Percentiles rank a stretch among this genome's conserved stretches.
These are phyloP conservation scores for Kwoniella dejecticola DNA, from an alignment of 768 basidiomycete species.

Conservation along the genomic window DNA sequence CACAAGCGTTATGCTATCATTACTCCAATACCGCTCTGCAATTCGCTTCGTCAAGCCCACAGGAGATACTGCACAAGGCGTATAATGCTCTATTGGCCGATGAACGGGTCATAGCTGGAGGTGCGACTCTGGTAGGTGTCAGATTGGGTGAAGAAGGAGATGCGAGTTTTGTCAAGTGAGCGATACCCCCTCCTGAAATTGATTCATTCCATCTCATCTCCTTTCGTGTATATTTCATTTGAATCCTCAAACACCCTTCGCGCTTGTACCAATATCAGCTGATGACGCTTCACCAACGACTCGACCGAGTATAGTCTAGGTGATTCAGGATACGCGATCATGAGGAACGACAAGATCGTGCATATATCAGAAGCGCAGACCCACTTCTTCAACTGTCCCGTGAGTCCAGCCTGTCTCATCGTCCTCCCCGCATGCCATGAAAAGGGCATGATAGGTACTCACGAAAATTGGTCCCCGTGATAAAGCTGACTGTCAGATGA, in stretches of 20 bases:
- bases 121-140: conserved; percentile 35
- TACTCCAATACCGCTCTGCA: conserved; percentile 27
- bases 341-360: conserved; percentile 43
- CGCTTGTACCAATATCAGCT: too few species aligned
- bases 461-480: too few species aligned
- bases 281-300: too few species aligned
- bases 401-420: conserved; percentile 17
- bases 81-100: conserved; percentile 47
- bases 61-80: conserved; percentile 42
- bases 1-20: conserved; percentile 88
- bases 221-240: too few species aligned
- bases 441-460: too few species aligned
- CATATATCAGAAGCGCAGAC: conserved; percentile 46
- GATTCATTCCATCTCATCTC: not conserved
- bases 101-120: conserved; percentile 46
- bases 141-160: conserved; percentile 31
- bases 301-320: conserved; percentile 55
- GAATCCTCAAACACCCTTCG: too few species aligned
- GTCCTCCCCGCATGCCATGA: too few species aligned
- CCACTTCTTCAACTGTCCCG: conserved; percentile 55
- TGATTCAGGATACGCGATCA: conserved; percentile 53
- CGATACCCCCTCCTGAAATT: not conserved
- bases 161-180: conserved; percentile 58
- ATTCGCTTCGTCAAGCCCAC: conserved; percentile 24
- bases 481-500: not conserved